These are phyloP conservation scores for Acer negundo DNA, from an alignment of 345 rosid species.

Conservation along the genomic window DNA sequence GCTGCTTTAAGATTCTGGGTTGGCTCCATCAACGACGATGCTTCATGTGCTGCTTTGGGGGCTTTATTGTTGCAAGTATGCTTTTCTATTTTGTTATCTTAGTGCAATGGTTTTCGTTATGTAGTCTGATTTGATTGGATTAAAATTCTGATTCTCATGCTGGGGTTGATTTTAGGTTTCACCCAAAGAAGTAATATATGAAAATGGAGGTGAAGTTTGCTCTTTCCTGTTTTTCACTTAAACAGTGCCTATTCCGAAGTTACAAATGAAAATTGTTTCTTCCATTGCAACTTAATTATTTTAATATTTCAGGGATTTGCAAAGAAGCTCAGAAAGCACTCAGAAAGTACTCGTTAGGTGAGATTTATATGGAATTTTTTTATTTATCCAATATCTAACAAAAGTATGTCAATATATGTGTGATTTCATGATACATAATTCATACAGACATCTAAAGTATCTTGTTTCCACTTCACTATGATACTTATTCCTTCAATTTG, in stretches of 20 bases:
- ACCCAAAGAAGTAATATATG: conserved; percentile 87
- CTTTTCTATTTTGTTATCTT: conserved; percentile 21
- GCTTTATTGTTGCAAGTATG: conserved; percentile 92
- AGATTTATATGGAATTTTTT: conserved; percentile 8
- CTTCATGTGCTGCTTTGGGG: conserved; percentile 81
- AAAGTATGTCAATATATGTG: not conserved
- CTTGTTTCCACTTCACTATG: not conserved
- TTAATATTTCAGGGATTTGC: conserved; percentile 67
- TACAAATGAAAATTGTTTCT: not conserved
- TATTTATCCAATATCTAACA: not conserved
- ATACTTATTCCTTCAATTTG: not conserved
- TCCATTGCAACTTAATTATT: conserved; percentile 7
- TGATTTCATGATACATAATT: not conserved
- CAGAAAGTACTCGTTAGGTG: conserved; percentile 76
- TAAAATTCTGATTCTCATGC: conserved; percentile 23
- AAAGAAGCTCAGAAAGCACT: conserved; percentile 82
- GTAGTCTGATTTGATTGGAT: not conserved
- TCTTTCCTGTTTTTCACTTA: conserved; percentile 21
- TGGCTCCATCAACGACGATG: conserved; percentile 75
- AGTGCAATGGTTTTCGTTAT: not conserved
- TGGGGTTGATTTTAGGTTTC: conserved; percentile 58
- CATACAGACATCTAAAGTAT: not conserved
- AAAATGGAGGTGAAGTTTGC: conserved; percentile 59
- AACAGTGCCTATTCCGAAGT: conserved; percentile 8
- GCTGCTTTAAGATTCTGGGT: conserved; percentile 91